phyloP scores from a whole-genome alignment of 257 asterid species.

The Anisodus tanguticus region DNA sequence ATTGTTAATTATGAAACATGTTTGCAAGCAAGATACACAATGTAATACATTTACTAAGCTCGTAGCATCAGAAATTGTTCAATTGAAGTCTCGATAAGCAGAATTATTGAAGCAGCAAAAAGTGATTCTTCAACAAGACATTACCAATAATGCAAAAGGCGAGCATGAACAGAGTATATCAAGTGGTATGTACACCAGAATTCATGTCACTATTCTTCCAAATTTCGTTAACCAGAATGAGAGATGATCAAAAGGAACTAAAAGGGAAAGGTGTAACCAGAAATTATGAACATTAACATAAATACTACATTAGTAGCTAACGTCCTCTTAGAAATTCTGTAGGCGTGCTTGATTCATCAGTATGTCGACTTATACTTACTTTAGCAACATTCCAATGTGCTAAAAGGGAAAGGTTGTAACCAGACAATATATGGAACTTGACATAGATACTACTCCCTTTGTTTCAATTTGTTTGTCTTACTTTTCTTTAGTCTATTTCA shows the following conservation, averaged over 20 bases:
- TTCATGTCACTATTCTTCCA: not conserved
- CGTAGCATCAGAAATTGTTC: not conserved
- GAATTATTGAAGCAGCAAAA: not conserved
- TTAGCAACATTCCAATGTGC: not conserved
- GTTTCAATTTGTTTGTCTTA: too few relatives aligned
- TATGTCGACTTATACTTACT: not conserved
- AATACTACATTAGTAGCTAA: not conserved
- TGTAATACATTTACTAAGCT: conserved; percentile 54
- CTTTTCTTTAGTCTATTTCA: too few relatives aligned
- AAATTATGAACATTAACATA: not conserved
- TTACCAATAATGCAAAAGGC: not conserved
- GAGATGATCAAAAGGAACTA: not conserved
- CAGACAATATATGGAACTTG: too few relatives aligned
- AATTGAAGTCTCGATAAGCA: conserved; percentile 19
- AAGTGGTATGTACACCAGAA: not conserved
- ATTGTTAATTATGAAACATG: conserved; percentile 19
- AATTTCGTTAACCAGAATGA: not conserved
- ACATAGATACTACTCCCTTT: too few relatives aligned
- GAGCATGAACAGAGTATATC: not conserved
- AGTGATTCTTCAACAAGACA: conserved; percentile 3
- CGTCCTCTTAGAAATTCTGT: not conserved
- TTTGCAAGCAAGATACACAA: conserved; percentile 50
- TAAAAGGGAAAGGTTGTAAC: too few relatives aligned
- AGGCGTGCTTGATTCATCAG: not conserved
- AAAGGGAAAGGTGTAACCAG: conserved; percentile 6